Evolutionary conservation across 805 yeast species (phyloP).

Genomic region (Nakazawaea populi): DNA sequence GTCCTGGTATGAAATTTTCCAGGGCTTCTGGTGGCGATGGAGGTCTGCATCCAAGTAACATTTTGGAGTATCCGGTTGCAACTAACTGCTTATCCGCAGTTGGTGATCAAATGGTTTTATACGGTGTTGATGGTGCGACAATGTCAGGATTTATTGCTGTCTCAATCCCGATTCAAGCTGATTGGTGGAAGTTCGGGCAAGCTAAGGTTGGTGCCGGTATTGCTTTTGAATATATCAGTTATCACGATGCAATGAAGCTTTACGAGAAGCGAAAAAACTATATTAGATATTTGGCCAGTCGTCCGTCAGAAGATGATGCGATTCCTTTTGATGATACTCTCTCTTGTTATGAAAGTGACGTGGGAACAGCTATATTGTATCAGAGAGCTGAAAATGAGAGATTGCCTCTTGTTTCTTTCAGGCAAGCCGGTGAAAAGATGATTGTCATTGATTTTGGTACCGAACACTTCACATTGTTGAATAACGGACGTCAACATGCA

Average conservation of each 20-base stretch:
- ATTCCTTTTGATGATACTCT: slow-evolving; percentile 14
- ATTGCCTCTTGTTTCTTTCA: slow-evolving; percentile 17
- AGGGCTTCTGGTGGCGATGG: slow-evolving; percentile 24
- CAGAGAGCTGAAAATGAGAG: slow-evolving; percentile 4
- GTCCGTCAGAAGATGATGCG: slow-evolving; percentile 11
- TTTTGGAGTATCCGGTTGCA: slow-evolving; percentile 24
- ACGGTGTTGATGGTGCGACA: slow-evolving; percentile 26
- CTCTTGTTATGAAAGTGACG: slow-evolving; percentile 7
- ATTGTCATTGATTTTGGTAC: slow-evolving; percentile 25
- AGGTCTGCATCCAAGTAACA: slow-evolving; percentile 25
- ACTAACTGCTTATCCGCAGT: slow-evolving; percentile 23
- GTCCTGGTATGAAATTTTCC: slow-evolving; percentile 19
- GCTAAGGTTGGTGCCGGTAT: slow-evolving; percentile 21
- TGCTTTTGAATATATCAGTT: slow-evolving; percentile 16
- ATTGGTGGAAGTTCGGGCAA: slow-evolving; percentile 29
- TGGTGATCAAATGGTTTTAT: slow-evolving; percentile 19
- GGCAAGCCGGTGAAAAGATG: slow-evolving; percentile 29
- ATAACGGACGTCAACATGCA: slow-evolving; percentile 26
- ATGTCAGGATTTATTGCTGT: slow-evolving; percentile 23
- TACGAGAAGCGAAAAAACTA: slow-evolving; percentile 21
- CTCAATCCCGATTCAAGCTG: slow-evolving; percentile 19
- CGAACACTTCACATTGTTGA: slow-evolving; percentile 22
- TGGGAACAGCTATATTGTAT: slow-evolving; percentile 15
- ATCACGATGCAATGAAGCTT: slow-evolving; percentile 19
- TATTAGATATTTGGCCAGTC: slow-evolving; percentile 12